These are phyloP conservation scores for Termitomyces sp. DNA, from an alignment of 768 basidiomycete species.

Conservation along the genomic window DNA sequence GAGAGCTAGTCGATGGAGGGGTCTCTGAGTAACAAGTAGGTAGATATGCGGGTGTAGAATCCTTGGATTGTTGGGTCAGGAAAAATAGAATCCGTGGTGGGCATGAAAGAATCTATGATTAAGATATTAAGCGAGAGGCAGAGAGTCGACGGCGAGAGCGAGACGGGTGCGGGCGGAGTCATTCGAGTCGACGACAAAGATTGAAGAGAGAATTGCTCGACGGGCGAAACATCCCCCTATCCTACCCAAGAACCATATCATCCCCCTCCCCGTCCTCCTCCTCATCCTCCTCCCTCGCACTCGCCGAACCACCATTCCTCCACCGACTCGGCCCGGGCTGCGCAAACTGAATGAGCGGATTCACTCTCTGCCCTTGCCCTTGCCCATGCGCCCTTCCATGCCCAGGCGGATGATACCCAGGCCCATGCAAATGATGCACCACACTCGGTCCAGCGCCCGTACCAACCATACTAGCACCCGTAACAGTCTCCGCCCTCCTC, in stretches of 20 bases:
- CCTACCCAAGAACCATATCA: constrained; percentile 18
- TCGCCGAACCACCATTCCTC: not conserved
- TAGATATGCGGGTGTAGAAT: too few species aligned
- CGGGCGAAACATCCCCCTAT: not conserved
- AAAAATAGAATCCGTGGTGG: too few species aligned
- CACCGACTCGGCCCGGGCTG: constrained; percentile 1
- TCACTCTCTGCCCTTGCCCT: not conserved
- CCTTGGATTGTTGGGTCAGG: too few species aligned
- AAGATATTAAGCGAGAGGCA: not conserved
- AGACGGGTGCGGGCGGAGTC: not conserved
- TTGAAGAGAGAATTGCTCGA: not conserved
- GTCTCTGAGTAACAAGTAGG: too few species aligned
- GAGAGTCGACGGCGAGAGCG: not conserved
- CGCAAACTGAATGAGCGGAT: constrained; percentile 6
- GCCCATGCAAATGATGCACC: constrained; percentile 9
- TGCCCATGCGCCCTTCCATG: constrained; percentile 6
- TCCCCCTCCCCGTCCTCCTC: constrained; percentile 2
- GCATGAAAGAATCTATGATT: too few species aligned
- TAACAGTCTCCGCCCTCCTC: constrained; percentile 15
- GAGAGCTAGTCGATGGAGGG: not conserved
- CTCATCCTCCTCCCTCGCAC: too few species aligned
- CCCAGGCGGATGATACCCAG: constrained; percentile 4
- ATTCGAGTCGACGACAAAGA: not conserved
- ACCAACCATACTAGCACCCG: constrained; percentile 6
- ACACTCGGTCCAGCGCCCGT: not conserved